Evolutionary conservation across 495 filamentous ascomycete genomes (phyloP).

Genomic region (Neurospora cerealis): DNA sequence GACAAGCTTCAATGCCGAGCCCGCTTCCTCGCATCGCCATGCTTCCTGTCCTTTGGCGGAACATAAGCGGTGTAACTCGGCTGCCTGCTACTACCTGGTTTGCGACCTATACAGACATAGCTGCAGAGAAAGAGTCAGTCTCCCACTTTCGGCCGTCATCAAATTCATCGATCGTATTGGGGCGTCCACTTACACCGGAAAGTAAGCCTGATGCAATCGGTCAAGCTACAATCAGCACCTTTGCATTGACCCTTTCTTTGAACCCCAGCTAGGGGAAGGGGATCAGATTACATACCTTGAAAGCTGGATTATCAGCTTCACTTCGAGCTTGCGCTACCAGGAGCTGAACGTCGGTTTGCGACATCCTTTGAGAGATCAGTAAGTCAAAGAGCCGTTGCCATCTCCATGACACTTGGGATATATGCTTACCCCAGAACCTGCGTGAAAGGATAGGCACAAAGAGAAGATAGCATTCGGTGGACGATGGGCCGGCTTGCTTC

Average conservation of each 20-base stretch:
- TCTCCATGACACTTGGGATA: neutral
- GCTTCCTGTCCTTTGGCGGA: constrained; percentile 13
- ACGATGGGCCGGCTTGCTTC: constrained; percentile 50
- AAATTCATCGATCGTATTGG: neutral
- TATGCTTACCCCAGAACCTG: constrained; percentile 29
- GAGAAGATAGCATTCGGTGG: constrained; percentile 47
- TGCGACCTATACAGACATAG: constrained; percentile 45
- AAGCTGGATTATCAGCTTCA: constrained; percentile 53
- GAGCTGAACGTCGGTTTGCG: constrained; percentile 49
- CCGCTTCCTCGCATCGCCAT: constrained; percentile 19
- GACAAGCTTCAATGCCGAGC: constrained; percentile 7
- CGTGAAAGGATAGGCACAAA: constrained; percentile 54
- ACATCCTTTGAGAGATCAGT: constrained; percentile 36
- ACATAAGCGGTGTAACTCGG: constrained; percentile 12
- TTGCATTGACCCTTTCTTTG: neutral
- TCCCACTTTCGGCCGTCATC: constrained; percentile 2
- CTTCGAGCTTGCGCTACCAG: constrained; percentile 55
- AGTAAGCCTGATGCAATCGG: constrained; percentile 47
- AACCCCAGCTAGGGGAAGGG: constrained; percentile 2
- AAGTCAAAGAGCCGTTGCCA: neutral
- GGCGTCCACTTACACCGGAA: constrained; percentile 53
- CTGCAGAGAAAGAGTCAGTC: constrained; percentile 20
- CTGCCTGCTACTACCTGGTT: constrained; percentile 28
- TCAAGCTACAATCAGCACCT: neutral
- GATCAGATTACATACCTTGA: constrained; percentile 42